These are phyloP conservation scores for Sarocladiaceae sp. DNA, from an alignment of 2,329 filamentous ascomycete genomes.

Conservation along the genomic window DNA sequence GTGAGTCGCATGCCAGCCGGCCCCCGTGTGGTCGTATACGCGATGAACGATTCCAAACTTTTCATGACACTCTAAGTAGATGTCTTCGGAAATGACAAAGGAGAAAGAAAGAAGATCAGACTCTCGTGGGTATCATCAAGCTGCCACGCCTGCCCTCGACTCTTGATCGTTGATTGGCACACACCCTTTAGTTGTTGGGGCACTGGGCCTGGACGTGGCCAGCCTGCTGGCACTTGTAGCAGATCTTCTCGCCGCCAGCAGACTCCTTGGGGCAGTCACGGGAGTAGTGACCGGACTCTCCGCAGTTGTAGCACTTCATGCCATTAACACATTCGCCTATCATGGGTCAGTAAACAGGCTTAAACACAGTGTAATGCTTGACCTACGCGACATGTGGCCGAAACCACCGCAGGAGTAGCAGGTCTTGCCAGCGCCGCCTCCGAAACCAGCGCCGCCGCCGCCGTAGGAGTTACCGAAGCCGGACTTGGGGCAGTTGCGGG, in stretches of 20 bases:
- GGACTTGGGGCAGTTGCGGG: slow-evolving; percentile 75
- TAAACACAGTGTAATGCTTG: neutral
- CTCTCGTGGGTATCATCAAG: slow-evolving; percentile 37
- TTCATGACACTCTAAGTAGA: slow-evolving; percentile 6
- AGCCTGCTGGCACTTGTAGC: slow-evolving; percentile 86
- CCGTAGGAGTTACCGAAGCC: slow-evolving; percentile 41
- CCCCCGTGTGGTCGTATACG: slow-evolving; percentile 5
- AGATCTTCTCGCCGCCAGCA: slow-evolving; percentile 82
- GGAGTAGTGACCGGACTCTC: slow-evolving; percentile 88
- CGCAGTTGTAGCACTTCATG: slow-evolving; percentile 99
- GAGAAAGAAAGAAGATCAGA: slow-evolving; percentile 10
- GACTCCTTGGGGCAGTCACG: slow-evolving; percentile 95
- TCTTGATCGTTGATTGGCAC: slow-evolving; percentile 16
- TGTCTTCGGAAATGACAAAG: slow-evolving; percentile 9
- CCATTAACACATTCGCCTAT: slow-evolving; percentile 89
- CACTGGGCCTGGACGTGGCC: slow-evolving; percentile 93
- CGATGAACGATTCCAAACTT: slow-evolving; percentile 9
- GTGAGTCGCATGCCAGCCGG: slow-evolving; percentile 11
- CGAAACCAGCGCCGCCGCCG: slow-evolving; percentile 41
- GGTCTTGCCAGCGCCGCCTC: slow-evolving; percentile 63
- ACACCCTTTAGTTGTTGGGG: slow-evolving; percentile 62
- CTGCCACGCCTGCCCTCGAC: slow-evolving; percentile 30
- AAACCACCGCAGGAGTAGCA: slow-evolving; percentile 98
- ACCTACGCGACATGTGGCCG: slow-evolving; percentile 86
- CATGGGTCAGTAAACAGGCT: slow-evolving; percentile 15